These are phyloP conservation scores for Chrysanthemum makinoi DNA, from an alignment of 129 eudicot genomes.

Conservation along the genomic window DNA sequence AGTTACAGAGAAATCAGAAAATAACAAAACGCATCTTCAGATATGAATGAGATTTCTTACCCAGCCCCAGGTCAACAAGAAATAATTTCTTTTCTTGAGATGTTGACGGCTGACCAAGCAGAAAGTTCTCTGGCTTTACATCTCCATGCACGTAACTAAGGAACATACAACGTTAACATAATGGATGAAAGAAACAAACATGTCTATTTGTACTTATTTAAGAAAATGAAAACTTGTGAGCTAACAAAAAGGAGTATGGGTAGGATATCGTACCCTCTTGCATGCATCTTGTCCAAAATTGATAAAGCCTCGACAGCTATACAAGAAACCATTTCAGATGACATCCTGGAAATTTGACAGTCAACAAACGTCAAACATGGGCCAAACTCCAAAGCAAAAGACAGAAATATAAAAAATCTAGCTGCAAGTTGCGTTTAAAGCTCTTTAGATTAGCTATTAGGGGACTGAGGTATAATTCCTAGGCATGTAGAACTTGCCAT, in stretches of 20 bases:
- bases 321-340: constrained; percentile 71
- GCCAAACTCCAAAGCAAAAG: neutral
- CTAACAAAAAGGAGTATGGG: neutral
- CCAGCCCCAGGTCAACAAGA: constrained; percentile 84
- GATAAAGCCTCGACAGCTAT: constrained; percentile 77
- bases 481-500: no score
- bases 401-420: neutral
- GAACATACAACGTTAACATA: neutral
- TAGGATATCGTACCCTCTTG: constrained; percentile 53
- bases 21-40: neutral
- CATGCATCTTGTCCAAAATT: constrained; percentile 71
- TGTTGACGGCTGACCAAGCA: constrained; percentile 85
- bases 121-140: constrained; percentile 83
- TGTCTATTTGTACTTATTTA: neutral
- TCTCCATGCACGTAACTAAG: constrained; percentile 82
- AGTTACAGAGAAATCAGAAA: neutral
- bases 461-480: no score
- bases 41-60: constrained; percentile 29
- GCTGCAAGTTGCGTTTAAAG: neutral
- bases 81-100: constrained; percentile 79
- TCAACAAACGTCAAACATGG: constrained; percentile 1
- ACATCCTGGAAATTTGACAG: constrained; percentile 50
- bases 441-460: no score
- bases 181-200: neutral
- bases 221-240: neutral